Evolutionary conservation across 1,139 yeast genomes (phyloP).

Genomic region (Yamadazyma jaroonii): DNA sequence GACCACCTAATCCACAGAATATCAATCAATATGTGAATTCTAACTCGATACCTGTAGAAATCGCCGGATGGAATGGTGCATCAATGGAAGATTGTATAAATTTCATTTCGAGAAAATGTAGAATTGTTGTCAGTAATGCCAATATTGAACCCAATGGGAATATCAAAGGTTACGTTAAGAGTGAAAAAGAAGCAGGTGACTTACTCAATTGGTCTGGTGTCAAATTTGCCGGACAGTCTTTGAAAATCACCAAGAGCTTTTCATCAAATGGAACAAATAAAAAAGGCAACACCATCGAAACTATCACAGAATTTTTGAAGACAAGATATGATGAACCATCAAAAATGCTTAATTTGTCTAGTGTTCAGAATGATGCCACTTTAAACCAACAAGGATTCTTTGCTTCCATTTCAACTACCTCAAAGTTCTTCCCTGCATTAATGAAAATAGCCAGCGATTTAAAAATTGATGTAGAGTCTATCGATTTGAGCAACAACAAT

Average conservation of each 20-base stretch:
- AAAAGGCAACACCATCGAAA: constrained; percentile 46
- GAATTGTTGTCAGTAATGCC: constrained; percentile 50
- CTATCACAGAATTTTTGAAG: constrained; percentile 59
- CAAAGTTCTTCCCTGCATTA: constrained; percentile 88
- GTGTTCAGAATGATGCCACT: constrained; percentile 63
- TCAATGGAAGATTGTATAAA: constrained; percentile 62
- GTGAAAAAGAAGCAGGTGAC: constrained; percentile 54
- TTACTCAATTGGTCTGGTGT: constrained; percentile 69
- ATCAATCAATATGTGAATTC: constrained; percentile 31
- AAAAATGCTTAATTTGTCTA: constrained; percentile 69
- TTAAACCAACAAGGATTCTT: constrained; percentile 66
- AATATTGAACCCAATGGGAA: constrained; percentile 44
- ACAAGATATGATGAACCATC: constrained; percentile 64
- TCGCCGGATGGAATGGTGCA: constrained; percentile 83
- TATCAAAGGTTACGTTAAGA: constrained; percentile 57
- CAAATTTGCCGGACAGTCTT: constrained; percentile 71
- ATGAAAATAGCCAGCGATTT: constrained; percentile 73
- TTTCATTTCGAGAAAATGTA: constrained; percentile 68
- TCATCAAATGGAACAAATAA: background rate
- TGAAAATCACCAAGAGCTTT: constrained; percentile 47
- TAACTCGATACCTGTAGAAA: constrained; percentile 51
- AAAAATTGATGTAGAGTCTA: constrained; percentile 60
- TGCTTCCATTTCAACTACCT: constrained; percentile 52
- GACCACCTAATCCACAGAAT: constrained; percentile 16
- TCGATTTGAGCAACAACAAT: constrained; percentile 72